Base-by-base conservation (phyloP, 2,329 filamentous ascomycete species). In the Cladosporium sp. region DNA sequence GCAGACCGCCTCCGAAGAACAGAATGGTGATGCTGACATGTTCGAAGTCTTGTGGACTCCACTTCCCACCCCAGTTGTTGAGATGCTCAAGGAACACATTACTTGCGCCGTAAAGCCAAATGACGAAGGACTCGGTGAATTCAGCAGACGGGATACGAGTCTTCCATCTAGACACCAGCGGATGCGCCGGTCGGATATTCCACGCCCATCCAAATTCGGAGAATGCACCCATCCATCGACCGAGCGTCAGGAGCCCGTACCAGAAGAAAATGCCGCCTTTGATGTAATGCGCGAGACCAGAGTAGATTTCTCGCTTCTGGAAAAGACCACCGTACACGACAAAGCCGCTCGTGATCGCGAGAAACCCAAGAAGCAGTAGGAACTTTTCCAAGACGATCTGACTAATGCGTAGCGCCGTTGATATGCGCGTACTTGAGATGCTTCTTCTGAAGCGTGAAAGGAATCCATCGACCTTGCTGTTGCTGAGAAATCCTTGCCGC, bases 201-300 rank as follows among this genome's bases (percentile, higher is more conserved):
- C 92, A 96, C 0, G 90, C 88, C 92, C 92, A 97, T 57, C 92
- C 92, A 50, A 92, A 78, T 53, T 95, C 88, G 51, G 86, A 84
- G 66, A 95, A 97, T 66, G 86, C 87, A 20, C 92, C 92, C 63
- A 90, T 82, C 86, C 89, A 96, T 50, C 92, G 84, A 25, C 89
- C 90, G 3, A 97, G 76, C 0, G 88, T 95, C 53, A 96, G 72
- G 16, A 95, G 70, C 7, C 92, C 92, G 55, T 94, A 88, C 84
- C 88, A 93, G 72, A 96, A 89, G 74, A 97, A 97, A 49, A 97
- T 86, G 3, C 88, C 88, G 39, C 92, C 92, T 67, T 97, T 97
- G 67, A 96, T 83, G 73, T 88, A 95, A 65, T 97, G 92, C 7
- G 92, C 92, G 36, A 96, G 76, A 2, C 92, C 89, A 58, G 84